A percentile compares a stretch with the other conserved stretches of the same genome.
Evolutionary conservation across 352 stramenopile species (phyloP).

Genomic region (Phytophthora pini): DNA sequence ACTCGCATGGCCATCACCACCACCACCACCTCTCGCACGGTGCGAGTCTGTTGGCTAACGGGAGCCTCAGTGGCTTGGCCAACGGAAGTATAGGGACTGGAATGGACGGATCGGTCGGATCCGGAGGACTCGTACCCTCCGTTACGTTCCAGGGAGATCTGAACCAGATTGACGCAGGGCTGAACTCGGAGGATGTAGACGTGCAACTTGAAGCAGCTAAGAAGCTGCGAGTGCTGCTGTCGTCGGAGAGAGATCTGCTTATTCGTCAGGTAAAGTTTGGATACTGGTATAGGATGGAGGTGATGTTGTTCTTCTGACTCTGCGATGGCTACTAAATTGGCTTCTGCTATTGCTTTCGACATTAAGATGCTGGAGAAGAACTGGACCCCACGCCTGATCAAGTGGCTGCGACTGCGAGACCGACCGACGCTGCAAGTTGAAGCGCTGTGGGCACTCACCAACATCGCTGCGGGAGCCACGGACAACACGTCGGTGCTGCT

Average conservation of each 20-base stretch:
- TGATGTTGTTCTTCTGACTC: conserved; percentile 21
- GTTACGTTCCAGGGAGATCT: conserved; percentile 80
- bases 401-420: conserved; percentile 82
- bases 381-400: conserved; percentile 87
- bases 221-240: conserved; percentile 87
- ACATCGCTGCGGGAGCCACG: conserved; percentile 93
- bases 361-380: conserved; percentile 90
- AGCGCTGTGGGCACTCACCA: conserved; percentile 95
- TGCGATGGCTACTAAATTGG: conserved; percentile 10
- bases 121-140: conserved; percentile 47
- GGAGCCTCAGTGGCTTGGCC: conserved; percentile 48
- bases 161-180: conserved; percentile 80
- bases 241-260: conserved; percentile 82
- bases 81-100: conserved; percentile 29
- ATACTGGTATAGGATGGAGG: not conserved
- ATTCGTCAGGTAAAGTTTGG: conserved; percentile 75
- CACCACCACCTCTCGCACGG: conserved; percentile 60
- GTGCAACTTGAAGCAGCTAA: conserved; percentile 87
- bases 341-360: not conserved
- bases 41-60: conserved; percentile 53
- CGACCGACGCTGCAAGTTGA: conserved; percentile 91
- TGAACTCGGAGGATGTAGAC: conserved; percentile 85
- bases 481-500: conserved; percentile 93
- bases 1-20: conserved; percentile 56
- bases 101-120: conserved; percentile 41